A percentile compares a stretch with the other conserved stretches of the same genome.
phyloP scores from a whole-genome alignment of 208 protist genomes.

The Trypanosoma caninum region DNA sequence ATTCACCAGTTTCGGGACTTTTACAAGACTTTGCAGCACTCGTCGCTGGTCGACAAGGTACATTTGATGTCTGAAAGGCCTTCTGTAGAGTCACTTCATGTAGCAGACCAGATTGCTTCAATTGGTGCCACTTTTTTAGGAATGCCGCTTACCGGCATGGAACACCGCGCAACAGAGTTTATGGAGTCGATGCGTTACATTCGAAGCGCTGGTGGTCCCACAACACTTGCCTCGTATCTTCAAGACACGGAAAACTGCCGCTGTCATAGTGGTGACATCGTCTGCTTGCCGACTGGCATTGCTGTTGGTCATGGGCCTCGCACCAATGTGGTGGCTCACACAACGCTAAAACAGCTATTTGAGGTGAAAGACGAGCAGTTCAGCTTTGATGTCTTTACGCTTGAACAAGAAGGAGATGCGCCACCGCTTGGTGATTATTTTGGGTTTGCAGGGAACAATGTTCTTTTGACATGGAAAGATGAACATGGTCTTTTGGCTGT shows the following conservation, averaged over 20 bases:
- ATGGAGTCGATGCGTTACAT: constrained; percentile 89
- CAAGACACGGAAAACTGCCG: constrained; percentile 82
- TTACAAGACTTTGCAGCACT: constrained; percentile 85
- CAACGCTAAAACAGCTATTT: constrained; percentile 76
- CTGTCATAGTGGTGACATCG: constrained; percentile 87
- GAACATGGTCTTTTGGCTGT: constrained; percentile 89
- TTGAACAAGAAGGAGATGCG: constrained; percentile 89
- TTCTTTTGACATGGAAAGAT: constrained; percentile 89
- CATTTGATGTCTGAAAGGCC: constrained; percentile 86
- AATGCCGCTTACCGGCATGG: constrained; percentile 80
- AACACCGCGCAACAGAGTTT: constrained; percentile 86
- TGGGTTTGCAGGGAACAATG: constrained; percentile 87
- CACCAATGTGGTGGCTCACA: constrained; percentile 80
- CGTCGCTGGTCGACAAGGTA: constrained; percentile 84
- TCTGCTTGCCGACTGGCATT: constrained; percentile 78
- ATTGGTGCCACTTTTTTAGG: constrained; percentile 78
- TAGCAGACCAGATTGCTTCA: constrained; percentile 76
- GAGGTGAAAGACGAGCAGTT: constrained; percentile 41
- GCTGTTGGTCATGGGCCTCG: constrained; percentile 84
- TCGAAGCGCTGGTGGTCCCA: constrained; percentile 70
- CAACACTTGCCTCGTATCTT: constrained; percentile 65
- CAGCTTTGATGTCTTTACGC: constrained; percentile 77
- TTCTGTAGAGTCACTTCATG: constrained; percentile 65
- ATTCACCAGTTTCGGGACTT: constrained; percentile 89
- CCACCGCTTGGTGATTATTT: constrained; percentile 91